A percentile compares a stretch with the other conserved stretches of the same genome.
phyloP scores from a whole-genome alignment of 2,329 filamentous ascomycete species.

The Ascochyta lentis region DNA sequence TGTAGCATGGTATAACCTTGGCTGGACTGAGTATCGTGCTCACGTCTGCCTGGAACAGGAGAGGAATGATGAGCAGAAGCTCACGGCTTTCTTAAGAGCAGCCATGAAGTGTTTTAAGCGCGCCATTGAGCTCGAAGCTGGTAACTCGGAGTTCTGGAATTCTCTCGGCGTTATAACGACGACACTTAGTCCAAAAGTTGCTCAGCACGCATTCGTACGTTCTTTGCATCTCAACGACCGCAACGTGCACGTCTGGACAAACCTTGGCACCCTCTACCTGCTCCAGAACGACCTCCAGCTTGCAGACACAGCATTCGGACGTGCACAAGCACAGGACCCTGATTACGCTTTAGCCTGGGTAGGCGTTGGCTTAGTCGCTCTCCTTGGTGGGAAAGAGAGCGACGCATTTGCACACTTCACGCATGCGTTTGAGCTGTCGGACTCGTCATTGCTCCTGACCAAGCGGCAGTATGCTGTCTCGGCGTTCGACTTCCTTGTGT shows the following conservation, averaged over 20 bases:
- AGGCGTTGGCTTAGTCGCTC: slow-evolving; percentile 85
- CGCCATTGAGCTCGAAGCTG: slow-evolving; percentile 92
- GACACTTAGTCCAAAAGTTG: slow-evolving; percentile 81
- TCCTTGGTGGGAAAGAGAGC: slow-evolving; percentile 73
- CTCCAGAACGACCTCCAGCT: slow-evolving; percentile 82
- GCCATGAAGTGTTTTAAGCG: slow-evolving; percentile 92
- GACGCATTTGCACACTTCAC: slow-evolving; percentile 88
- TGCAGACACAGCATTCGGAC: slow-evolving; percentile 88
- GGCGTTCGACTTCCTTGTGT: slow-evolving; percentile 80
- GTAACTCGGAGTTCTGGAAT: slow-evolving; percentile 97
- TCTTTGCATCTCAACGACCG: slow-evolving; percentile 92
- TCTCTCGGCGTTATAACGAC: slow-evolving; percentile 90
- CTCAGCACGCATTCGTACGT: slow-evolving; percentile 91
- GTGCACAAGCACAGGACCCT: slow-evolving; percentile 91
- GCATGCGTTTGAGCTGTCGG: slow-evolving; percentile 91
- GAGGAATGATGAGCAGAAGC: slow-evolving; percentile 39
- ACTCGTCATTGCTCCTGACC: slow-evolving; percentile 73
- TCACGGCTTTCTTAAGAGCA: slow-evolving; percentile 76
- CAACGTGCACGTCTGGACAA: slow-evolving; percentile 86
- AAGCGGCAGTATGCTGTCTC: slow-evolving; percentile 82
- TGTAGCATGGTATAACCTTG: slow-evolving; percentile 96
- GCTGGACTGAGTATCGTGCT: slow-evolving; percentile 88
- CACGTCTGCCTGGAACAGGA: slow-evolving; percentile 68
- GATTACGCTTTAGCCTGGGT: slow-evolving; percentile 94
- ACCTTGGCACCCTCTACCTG: slow-evolving; percentile 85